Evolutionary conservation across 805 yeast genomes (phyloP), one percentile per base, ranked within the genome.

Genomic region (Cyberlindnera samutprakarnensis): DNA sequence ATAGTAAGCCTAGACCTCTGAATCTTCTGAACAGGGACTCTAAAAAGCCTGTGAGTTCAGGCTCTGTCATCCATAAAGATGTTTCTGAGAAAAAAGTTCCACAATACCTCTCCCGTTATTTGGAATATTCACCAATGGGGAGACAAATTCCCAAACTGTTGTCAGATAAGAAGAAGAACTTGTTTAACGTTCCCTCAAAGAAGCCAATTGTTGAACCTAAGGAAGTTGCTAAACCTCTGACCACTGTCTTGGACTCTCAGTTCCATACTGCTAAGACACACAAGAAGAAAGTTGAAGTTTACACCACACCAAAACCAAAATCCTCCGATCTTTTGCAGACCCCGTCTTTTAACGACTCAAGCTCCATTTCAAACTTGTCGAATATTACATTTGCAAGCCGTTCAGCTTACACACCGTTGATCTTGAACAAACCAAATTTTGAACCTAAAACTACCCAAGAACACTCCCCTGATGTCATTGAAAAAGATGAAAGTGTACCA

Each of bases 261-360:
- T 37, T 41, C 30, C 32, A 37, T 8, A 24, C 37, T 9, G 14
- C 14, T n/a, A 29, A 30, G 18, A 38, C 33, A 23, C 23, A 25
- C n/a, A 46, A 42, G 31, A 2, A 23, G 3, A 47, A 47, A 21
- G 29, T 46, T 24, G 43, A 46, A 8, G 42, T 47, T 16, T 51
- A 46, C 27, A 37, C 41, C 25, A 51, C 56, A 7, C 56, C 56
- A 30, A 45, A 51, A 32, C 53, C 54, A 6, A 51, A 49, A 32
- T 51, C 56, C 9, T 46, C 52, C 17, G 48, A 47, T 6, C n/a
- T 49, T 19, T 25, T 46, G 9, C 53, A 51, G 25, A 51, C 56
- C 1, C 56, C 56, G 13, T 46, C 53, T 6, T 51, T 38, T 29
- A 33, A 30, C 7, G 42, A 33, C 21, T 46, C 46, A 29, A 42